These are phyloP conservation scores for Psilocybe subaeruginosa DNA, from an alignment of 768 basidiomycete genomes.

Conservation along the genomic window DNA sequence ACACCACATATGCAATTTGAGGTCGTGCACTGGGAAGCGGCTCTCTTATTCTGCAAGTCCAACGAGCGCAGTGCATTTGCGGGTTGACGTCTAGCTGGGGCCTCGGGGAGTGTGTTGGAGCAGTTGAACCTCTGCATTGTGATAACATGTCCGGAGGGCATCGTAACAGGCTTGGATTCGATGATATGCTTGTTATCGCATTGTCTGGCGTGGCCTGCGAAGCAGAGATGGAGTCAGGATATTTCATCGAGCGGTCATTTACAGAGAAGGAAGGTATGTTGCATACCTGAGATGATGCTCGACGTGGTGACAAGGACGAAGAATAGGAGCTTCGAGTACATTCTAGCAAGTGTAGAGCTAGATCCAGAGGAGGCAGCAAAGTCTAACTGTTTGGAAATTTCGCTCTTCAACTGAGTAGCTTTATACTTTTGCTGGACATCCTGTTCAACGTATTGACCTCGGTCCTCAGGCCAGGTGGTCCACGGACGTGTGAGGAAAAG, in stretches of 20 bases:
- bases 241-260: not conserved
- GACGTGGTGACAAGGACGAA: not conserved
- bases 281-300: not conserved
- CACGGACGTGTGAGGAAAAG: not conserved
- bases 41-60: not conserved
- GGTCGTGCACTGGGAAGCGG: conserved; percentile 10
- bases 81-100: not conserved
- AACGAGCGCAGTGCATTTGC: not conserved
- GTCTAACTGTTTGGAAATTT: not conserved
- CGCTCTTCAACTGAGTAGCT: not conserved
- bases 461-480: not conserved
- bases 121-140: conserved; percentile 16
- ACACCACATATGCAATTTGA: conserved; percentile 12
- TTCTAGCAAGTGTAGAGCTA: not conserved
- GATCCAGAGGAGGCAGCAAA: no score
- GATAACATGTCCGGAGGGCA: conserved; percentile 2
- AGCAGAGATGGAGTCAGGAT: not conserved
- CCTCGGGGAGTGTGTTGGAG: not conserved
- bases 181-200: conserved; percentile 15
- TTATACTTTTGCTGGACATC: not conserved
- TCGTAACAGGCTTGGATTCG: conserved; percentile 1
- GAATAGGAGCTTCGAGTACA: not conserved
- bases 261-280: not conserved
- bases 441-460: not conserved
- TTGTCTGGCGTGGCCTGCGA: not conserved